These are phyloP conservation scores for Hymenoscyphus occultus DNA, from an alignment of 2,329 filamentous ascomycete species.

Conservation along the genomic window DNA sequence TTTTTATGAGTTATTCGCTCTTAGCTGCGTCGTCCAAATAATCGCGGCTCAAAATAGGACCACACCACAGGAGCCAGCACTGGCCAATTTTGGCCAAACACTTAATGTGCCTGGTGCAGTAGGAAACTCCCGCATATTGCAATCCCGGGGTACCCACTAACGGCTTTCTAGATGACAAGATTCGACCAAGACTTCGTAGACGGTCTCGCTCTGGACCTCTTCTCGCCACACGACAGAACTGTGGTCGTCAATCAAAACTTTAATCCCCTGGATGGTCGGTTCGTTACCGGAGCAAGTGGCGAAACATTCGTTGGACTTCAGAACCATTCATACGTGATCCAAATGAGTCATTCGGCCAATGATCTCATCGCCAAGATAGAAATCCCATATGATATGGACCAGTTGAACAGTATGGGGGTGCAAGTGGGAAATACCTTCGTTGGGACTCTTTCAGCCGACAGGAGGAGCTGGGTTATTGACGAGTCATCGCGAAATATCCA, in stretches of 20 bases:
- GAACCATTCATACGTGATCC: conserved; percentile 37
- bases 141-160: too few species aligned
- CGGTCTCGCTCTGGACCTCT: conserved; percentile 36
- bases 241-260: conserved; percentile 35
- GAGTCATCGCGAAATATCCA: conserved; percentile 34
- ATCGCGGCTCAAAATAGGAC: too few species aligned
- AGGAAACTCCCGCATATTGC: too few species aligned
- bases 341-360: conserved; percentile 34
- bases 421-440: conserved; percentile 25
- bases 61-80: too few species aligned
- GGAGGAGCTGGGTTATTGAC: conserved; percentile 40
- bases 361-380: conserved; percentile 39
- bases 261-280: conserved; percentile 33
- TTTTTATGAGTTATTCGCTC: too few species aligned
- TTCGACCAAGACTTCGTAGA: conserved; percentile 38
- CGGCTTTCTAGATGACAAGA: conserved; percentile 20
- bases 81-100: too few species aligned
- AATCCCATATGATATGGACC: conserved; percentile 32
- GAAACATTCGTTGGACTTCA: conserved; percentile 33
- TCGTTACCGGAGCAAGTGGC: conserved; percentile 34
- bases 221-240: conserved; percentile 36
- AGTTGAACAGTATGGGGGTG: conserved; percentile 22
- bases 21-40: too few species aligned
- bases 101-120: too few species aligned
- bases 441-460: conserved; percentile 20